Evolutionary conservation across 179 eudicot genomes (phyloP).

Genomic region (Carnegiea gigantea): DNA sequence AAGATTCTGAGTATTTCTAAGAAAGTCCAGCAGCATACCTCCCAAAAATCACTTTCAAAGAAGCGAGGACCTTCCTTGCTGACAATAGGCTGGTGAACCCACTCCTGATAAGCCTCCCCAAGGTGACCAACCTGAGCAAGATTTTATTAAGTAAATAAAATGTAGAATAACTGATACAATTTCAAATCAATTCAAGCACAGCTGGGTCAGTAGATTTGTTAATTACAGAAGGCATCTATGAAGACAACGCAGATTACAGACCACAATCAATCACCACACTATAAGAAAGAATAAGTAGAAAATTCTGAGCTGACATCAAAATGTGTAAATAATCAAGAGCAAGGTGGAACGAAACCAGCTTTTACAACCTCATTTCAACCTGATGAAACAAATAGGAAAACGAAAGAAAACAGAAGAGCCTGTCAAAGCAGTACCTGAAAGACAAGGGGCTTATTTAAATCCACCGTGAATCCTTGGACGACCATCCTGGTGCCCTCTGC

Average conservation of each 20-base stretch:
- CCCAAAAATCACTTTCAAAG: constrained; percentile 80
- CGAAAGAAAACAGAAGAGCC: neutral
- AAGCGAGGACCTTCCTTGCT: constrained; percentile 99
- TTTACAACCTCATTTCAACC: neutral
- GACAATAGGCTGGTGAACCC: constrained; percentile 96
- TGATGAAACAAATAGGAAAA: neutral
- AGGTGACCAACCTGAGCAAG: constrained; percentile 86
- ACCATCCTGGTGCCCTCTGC: constrained; percentile 22
- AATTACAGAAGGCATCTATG: neutral
- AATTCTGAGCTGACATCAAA: too few species aligned
- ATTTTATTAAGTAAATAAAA: neutral
- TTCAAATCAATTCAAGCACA: constrained; percentile 3
- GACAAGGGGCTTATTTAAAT: constrained; percentile 26
- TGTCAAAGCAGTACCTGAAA: constrained; percentile 19
- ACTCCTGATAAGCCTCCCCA: constrained; percentile 88
- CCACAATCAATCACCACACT: neutral
- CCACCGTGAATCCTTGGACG: constrained; percentile 23
- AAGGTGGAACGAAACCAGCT: neutral
- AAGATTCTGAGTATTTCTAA: neutral
- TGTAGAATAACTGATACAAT: neutral
- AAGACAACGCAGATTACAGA: neutral
- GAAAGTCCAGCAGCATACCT: constrained; percentile 45
- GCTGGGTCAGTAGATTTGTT: neutral
- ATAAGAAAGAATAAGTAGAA: neutral
- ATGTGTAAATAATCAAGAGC: neutral